Conservation (phyloP, 306 rosid genomes). For the Morella rubra region DNA sequence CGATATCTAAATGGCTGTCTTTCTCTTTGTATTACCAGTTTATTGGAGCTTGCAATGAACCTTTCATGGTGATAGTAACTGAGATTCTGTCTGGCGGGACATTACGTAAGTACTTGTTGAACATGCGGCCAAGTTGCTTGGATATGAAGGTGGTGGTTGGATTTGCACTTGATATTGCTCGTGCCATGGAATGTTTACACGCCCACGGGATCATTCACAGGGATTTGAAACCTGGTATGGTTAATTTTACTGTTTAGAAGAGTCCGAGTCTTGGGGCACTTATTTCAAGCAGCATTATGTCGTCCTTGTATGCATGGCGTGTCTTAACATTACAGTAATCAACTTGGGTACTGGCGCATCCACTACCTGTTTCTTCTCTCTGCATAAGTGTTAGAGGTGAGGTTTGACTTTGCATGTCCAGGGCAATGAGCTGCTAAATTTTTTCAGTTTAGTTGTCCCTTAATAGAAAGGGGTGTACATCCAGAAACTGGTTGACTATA, state of each 20-base stretch:
- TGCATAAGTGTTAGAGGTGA: neutral
- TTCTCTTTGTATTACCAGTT: slow-evolving; percentile 53
- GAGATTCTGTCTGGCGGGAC: slow-evolving; percentile 91
- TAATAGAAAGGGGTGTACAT: neutral
- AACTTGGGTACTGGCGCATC: neutral
- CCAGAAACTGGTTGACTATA: neutral
- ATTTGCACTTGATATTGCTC: slow-evolving; percentile 84
- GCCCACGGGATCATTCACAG: slow-evolving; percentile 95
- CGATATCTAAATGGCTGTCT: slow-evolving; percentile 28
- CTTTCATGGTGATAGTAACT: slow-evolving; percentile 93
- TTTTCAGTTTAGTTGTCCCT: neutral
- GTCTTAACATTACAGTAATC: neutral
- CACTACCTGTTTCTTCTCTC: neutral
- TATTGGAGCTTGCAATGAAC: slow-evolving; percentile 96
- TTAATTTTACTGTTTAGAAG: neutral
- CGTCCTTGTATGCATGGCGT: neutral
- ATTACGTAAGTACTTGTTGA: slow-evolving; percentile 74
- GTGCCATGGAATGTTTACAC: slow-evolving; percentile 89
- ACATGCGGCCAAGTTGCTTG: slow-evolving; percentile 73
- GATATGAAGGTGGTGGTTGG: slow-evolving; percentile 64
- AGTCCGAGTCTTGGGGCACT: neutral
- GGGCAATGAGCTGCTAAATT: neutral
- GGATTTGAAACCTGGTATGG: slow-evolving; percentile 90
- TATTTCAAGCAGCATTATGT: neutral
- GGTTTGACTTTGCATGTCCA: neutral